Evolutionary conservation across 208 protist species (phyloP).

Genomic region (Angomonas desouzai): DNA sequence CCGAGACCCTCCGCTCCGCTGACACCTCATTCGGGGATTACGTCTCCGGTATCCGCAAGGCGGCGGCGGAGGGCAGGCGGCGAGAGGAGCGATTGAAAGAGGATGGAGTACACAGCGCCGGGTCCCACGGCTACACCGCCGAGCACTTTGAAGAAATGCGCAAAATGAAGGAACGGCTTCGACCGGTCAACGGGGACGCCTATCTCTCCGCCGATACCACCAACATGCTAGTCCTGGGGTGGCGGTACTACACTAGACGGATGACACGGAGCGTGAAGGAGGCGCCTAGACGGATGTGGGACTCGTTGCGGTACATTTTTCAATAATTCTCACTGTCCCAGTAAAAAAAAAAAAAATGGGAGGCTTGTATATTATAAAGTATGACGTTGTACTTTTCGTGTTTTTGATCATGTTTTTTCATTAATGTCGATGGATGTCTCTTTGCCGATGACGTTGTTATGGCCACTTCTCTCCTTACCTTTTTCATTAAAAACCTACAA

Average conservation of each 20-base stretch:
- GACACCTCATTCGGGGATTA: constrained; percentile 36
- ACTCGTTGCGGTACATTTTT: constrained; percentile 36
- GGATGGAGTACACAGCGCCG: constrained; percentile 32
- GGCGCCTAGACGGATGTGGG: constrained; percentile 23
- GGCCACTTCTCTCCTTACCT: too few species aligned
- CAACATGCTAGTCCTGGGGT: background rate
- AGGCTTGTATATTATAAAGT: too few species aligned
- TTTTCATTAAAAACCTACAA: background rate
- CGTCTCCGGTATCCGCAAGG: constrained; percentile 28
- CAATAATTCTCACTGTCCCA: constrained; percentile 13
- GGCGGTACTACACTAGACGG: constrained; percentile 24
- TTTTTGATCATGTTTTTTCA: background rate
- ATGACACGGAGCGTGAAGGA: constrained; percentile 6
- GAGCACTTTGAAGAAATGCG: constrained; percentile 53
- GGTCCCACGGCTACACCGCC: constrained; percentile 69
- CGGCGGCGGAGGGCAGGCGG: constrained; percentile 22
- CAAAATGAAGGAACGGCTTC: constrained; percentile 12
- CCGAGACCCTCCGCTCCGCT: constrained; percentile 21
- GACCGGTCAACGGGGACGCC: constrained; percentile 7
- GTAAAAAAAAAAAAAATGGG: background rate
- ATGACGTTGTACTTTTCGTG: too few species aligned
- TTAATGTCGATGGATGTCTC: too few species aligned
- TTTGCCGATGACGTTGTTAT: too few species aligned
- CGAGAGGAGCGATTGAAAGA: constrained; percentile 27
- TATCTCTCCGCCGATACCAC: constrained; percentile 1